These are phyloP conservation scores for Atractiella rhizophila DNA, from an alignment of 768 basidiomycete genomes.

Conservation along the genomic window DNA sequence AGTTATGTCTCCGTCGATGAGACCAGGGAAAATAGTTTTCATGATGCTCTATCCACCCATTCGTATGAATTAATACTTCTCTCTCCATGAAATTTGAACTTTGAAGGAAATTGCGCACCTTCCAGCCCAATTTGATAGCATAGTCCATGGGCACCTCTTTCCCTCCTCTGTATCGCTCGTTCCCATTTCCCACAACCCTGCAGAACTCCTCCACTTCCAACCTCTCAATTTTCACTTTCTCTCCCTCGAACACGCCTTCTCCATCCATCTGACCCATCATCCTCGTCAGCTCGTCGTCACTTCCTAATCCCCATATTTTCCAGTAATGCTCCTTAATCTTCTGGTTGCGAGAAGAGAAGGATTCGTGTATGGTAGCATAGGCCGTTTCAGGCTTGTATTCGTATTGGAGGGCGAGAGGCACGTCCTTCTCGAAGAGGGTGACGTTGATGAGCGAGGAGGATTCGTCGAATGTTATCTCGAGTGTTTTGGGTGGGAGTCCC, in stretches of 20 bases:
- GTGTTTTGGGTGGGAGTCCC: conserved; percentile 79
- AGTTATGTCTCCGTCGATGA: conserved; percentile 78
- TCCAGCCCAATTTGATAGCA: conserved; percentile 93
- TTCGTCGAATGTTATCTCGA: conserved; percentile 40
- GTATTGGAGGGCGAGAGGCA: conserved; percentile 63
- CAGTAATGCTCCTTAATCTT: conserved; percentile 78
- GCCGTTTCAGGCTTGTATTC: conserved; percentile 65
- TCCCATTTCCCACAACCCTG: conserved; percentile 66
- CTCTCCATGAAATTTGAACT: not conserved
- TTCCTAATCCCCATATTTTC: conserved; percentile 87
- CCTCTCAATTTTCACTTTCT: conserved; percentile 49
- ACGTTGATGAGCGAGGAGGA: conserved; percentile 37
- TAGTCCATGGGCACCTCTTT: conserved; percentile 94
- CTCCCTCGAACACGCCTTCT: conserved; percentile 58
- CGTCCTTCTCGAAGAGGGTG: conserved; percentile 48
- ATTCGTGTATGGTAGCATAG: conserved; percentile 70
- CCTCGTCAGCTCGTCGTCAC: not conserved
- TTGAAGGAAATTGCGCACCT: conserved; percentile 32
- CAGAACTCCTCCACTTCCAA: conserved; percentile 55
- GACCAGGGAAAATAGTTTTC: conserved; percentile 79
- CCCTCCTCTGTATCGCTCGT: conserved; percentile 57
- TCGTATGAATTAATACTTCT: not conserved
- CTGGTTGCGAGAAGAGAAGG: conserved; percentile 52
- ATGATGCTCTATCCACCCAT: conserved; percentile 59
- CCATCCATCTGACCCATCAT: conserved; percentile 50